Evolutionary conservation across 306 rosid species (phyloP), one percentile per base, ranked within the genome.

Genomic region (Quercus robur): DNA sequence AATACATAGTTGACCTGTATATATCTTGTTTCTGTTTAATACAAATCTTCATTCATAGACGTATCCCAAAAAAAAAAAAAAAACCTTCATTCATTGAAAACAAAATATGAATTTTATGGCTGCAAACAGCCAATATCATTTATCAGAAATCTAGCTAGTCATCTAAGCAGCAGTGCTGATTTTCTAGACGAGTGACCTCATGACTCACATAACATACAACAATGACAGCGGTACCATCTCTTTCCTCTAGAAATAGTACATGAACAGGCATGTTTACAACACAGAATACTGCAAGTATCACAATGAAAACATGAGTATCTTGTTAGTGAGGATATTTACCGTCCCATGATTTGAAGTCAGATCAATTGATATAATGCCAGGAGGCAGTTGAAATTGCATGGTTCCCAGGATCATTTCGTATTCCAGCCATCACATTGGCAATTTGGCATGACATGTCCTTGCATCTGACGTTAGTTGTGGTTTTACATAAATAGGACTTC

Each of bases 401-500:
- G 84, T 86, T 95, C 84, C 99, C 94, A 63, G 97, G 98, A 82
- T 95, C 95, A 72, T 90, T 93, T 84, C 78, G 85, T 78, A 85
- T 81, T 74, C 99, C 99, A 70, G 89, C 96, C 92, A 93, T 31
- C 83, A 95, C 86, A 82, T 49, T 49, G 17, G 5, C 17, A 41
- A 41, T 41, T 82, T 90, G 79, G 93, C 71, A 9, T 90, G 93
- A 74, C 97, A 91, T n/a, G 84, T 90, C 85, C 97, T 97, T 4
- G 89, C 86, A 75, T 83, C 91, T 51, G 97, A 93, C 12, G 97
- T 93, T 72, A 94, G 84, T 84, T 93, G 99, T 35, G 94, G 99
- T 87, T 90, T 94, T 81, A 94, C 93, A 55, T 93, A 94, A 76
- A 94, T 78, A 58, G 99, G 97, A 81, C 76, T 91, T 93, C 87